Base-by-base conservation (phyloP, 225 moss, liverwort and hornwort species). In the Lunularia cruciata region DNA sequence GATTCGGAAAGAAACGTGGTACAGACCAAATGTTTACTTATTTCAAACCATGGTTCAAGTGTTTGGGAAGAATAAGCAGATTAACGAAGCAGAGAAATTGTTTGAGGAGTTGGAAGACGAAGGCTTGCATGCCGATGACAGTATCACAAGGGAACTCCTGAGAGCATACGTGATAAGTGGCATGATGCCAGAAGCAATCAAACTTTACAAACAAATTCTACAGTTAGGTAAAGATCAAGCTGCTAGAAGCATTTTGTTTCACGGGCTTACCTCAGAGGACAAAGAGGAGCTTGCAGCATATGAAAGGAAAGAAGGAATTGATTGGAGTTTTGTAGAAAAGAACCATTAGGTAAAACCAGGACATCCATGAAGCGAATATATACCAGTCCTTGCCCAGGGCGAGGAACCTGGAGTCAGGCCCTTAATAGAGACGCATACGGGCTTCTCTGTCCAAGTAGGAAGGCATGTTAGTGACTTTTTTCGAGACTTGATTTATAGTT, bases 221-320 rank as follows among this genome's bases (percentile, higher is more conserved):
- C 46, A 73, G 42, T 15, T 34, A 25, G 71, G 68, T 13, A 33
- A 39, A 46, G 82, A 83, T 51, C 75, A 43, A 68, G 82, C 78
- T 36, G 82, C 82, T 10, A 78, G 82, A 68, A 78, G 82, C 63
- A 83, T 83, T 40, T 35, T 83, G 68, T 83, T 75, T 46, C 75
- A 83, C 28, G 78, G 75, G 27, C 69, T 83, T 18, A 75, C 35
- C 60, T 55, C 60, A 4, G 78, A 75, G 58, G 63, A 83, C 11
- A 78, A 78, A 63, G 33, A 57, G n/a, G 72, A 72, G 22, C 54
- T 83, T 14, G 39, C 58, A 25, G 39, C 12, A 0, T 78, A 78
- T 56, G 82, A 83, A 69, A 83, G 69, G 49, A n/a, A 58, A 33
- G 31, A 57, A 27, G 72, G 75, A 51, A 75, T 71, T 12, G 75